These are phyloP conservation scores for Mortierella sp. DNA, from an alignment of 371 early-diverging fungal genomes.

Conservation along the genomic window DNA sequence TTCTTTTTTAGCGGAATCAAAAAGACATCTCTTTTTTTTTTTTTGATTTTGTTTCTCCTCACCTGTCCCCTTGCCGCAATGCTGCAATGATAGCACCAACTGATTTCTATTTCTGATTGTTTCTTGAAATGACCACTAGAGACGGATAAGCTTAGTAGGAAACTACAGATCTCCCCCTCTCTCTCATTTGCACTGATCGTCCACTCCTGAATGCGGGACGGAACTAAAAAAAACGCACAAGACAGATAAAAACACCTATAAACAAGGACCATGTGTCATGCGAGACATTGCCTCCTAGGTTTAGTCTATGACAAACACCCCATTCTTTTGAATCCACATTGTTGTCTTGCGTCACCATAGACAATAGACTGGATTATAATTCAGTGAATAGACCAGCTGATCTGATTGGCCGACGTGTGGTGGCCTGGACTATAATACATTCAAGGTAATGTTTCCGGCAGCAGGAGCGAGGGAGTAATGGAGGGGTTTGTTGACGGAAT, in stretches of 20 bases:
- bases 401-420: slow-evolving; percentile 30
- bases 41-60: not conserved
- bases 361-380: not conserved
- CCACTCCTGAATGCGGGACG: not conserved
- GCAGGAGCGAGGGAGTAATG: too few relatives aligned
- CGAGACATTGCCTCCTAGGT: not conserved
- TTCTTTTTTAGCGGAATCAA: not conserved
- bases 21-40: too few relatives aligned
- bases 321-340: too few relatives aligned
- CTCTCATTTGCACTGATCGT: not conserved
- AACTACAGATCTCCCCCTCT: not conserved
- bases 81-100: not conserved
- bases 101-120: not conserved
- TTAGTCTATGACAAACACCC: too few relatives aligned
- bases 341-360: not conserved
- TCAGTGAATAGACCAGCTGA: too few relatives aligned
- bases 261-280: slow-evolving; percentile 8
- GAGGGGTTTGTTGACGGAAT: too few relatives aligned
- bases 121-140: not conserved
- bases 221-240: not conserved
- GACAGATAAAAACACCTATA: not conserved
- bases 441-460: not conserved
- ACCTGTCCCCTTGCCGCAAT: not conserved
- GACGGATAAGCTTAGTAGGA: not conserved
- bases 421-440: slow-evolving; percentile 19